A percentile compares a stretch with the other conserved stretches of the same genome.
These are phyloP conservation scores for Prosopis cineraria DNA, from an alignment of 306 rosid species.

Conservation along the genomic window DNA sequence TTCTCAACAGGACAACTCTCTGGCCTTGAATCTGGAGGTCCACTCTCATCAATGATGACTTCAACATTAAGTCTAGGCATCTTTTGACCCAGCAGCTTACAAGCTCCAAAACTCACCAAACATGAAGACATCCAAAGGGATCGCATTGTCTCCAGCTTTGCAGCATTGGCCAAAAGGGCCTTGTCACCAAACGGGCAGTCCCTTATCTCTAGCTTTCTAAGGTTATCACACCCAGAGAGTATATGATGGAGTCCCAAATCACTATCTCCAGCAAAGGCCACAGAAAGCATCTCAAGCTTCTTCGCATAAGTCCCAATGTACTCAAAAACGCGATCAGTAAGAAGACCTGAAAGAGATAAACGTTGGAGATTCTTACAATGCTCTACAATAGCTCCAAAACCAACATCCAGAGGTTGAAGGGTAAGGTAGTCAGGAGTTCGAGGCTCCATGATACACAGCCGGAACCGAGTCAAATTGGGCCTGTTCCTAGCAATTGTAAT, in stretches of 20 bases:
- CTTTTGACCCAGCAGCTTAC: conserved; percentile 14
- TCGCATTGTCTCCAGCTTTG: conserved; percentile 61
- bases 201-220: conserved; percentile 72
- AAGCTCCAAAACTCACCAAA: conserved; percentile 17
- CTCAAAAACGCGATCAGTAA: conserved; percentile 7
- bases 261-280: conserved; percentile 75
- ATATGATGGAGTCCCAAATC: conserved; percentile 72
- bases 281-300: conserved; percentile 56
- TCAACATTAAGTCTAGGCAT: conserved; percentile 20
- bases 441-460: conserved; percentile 76
- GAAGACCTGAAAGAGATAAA: conserved; percentile 18
- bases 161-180: conserved; percentile 86
- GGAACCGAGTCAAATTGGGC: conserved; percentile 66
- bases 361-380: conserved; percentile 12
- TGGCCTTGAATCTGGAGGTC: conserved; percentile 14
- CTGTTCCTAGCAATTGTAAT: conserved; percentile 67
- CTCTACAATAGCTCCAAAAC: conserved; percentile 58
- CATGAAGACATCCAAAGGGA: conserved; percentile 25
- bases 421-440: conserved; percentile 59
- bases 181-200: conserved; percentile 83
- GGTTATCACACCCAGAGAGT: conserved; percentile 73
- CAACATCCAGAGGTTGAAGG: conserved; percentile 56
- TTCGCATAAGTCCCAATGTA: conserved; percentile 15
- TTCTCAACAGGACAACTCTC: conserved; percentile 67
- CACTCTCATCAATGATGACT: conserved; percentile 18